phyloP scores from a whole-genome alignment of 352 stramenopile species.

The Phytophthora idaei region DNA sequence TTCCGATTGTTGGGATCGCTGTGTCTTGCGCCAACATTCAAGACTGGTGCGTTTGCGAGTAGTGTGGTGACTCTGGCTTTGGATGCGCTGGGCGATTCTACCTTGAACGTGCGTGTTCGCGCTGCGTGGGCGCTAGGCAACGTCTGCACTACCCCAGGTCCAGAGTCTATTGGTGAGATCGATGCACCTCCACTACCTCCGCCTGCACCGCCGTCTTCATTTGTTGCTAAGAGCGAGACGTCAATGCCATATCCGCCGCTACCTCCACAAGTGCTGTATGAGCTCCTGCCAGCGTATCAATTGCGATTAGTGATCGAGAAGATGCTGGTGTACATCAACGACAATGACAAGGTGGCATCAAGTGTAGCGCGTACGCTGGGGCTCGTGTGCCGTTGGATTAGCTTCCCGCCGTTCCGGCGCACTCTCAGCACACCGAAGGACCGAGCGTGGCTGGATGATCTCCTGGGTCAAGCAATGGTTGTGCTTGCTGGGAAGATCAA shows the following conservation, averaged over 20 bases:
- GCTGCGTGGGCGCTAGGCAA: conserved; percentile 87
- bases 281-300: conserved; percentile 67
- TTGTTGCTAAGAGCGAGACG: conserved; percentile 17
- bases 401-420: conserved; percentile 62
- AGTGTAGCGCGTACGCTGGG: conserved; percentile 83
- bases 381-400: conserved; percentile 82
- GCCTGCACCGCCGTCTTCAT: conserved; percentile 14
- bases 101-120: conserved; percentile 85
- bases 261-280: conserved; percentile 52
- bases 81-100: conserved; percentile 70
- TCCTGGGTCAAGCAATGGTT: conserved; percentile 74
- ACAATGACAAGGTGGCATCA: conserved; percentile 91
- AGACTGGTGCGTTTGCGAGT: conserved; percentile 71
- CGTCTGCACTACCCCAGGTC: conserved; percentile 81
- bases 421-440: conserved; percentile 43
- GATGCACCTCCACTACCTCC: conserved; percentile 12
- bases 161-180: conserved; percentile 45
- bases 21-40: conserved; percentile 75
- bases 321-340: conserved; percentile 84
- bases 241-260: conserved; percentile 19
- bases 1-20: conserved; percentile 83
- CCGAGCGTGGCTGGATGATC: conserved; percentile 44
- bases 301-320: conserved; percentile 78
- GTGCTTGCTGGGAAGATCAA: conserved; percentile 79
- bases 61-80: conserved; percentile 67